phyloP scores from a whole-genome alignment of 1,284 basidiomycete species.

The Irpex sp. region DNA sequence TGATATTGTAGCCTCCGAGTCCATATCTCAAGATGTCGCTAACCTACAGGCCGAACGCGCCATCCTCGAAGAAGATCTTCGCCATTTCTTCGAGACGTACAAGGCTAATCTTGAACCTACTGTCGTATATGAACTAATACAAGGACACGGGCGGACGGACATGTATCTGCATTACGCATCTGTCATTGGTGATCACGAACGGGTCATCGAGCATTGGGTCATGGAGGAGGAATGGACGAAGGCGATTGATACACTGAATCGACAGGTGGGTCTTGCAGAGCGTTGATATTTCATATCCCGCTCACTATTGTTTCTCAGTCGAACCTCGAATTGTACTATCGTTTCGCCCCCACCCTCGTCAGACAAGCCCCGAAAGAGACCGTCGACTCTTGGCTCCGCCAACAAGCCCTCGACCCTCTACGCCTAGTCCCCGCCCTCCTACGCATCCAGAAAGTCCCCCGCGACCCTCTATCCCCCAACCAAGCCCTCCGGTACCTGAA shows the following conservation, averaged over 20 bases:
- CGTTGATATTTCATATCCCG: not conserved
- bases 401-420: conserved; percentile 74
- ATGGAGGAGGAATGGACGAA: conserved; percentile 90
- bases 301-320: conserved; percentile 39
- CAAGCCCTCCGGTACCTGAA: conserved; percentile 89
- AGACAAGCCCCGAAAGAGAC: conserved; percentile 84
- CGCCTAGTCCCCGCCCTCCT: conserved; percentile 89
- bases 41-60: conserved; percentile 79
- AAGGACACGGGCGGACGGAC: conserved; percentile 89
- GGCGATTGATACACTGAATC: conserved; percentile 84
- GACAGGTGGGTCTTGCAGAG: conserved; percentile 57
- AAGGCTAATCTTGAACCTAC: conserved; percentile 84
- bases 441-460: conserved; percentile 69
- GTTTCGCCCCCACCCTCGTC: conserved; percentile 87
- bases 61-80: conserved; percentile 90
- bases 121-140: conserved; percentile 90
- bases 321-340: conserved; percentile 89
- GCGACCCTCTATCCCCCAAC: conserved; percentile 69
- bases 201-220: conserved; percentile 92
- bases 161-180: conserved; percentile 91
- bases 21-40: conserved; percentile 81
- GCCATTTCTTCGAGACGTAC: conserved; percentile 91
- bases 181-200: conserved; percentile 76
- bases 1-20: conserved; percentile 83
- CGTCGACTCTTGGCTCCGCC: conserved; percentile 90